Evolutionary conservation across 768 basidiomycete species (phyloP), one percentile per base, ranked within the genome.

Genomic region (Xerocomus potaroensis): DNA sequence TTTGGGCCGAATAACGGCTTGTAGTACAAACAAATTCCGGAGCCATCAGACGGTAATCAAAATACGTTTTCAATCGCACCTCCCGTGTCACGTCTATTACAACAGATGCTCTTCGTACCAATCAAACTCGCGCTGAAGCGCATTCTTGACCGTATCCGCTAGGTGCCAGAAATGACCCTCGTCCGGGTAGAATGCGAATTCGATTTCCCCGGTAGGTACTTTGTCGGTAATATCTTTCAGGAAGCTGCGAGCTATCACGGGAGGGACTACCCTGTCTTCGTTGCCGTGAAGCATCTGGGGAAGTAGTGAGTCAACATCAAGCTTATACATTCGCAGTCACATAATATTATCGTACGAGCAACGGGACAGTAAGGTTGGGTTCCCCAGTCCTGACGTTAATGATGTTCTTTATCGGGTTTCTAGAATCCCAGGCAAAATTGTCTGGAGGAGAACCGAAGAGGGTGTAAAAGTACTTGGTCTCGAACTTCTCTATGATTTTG

Each of bases 401-500:
- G 24, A 69, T 57, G 18, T 70, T 8, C 2, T 43, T 23, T 36
- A 54, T 48, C 3, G 52, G 51, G 26, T 23, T 54, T 9, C 33
- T 33, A 2, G 27, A 0, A 4, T 54, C 26, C 51, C 52, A 54
- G 0, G 35, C 29, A 1, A 5, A 4, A 9, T 14, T 59, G 46
- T 80, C 68, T 4, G 69, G 58, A 1, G 70, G 67, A 0, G 77
- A 75, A 1, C 87, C 87, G 3, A 87, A 53, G 6, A 90, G 72
- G 53, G 75, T 77, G 46, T 72, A 30, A 18, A 80, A 54, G 61
- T 83, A 84, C 35, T 64, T 65, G 22, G 70, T 70, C 61, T 84
- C 81, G 46, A 83, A 84, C 65, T 84, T 89, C 65, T 89, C 84
- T 3, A 83, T 82, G 53, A 76, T 74, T 19, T 74, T 69, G 1